Evolutionary conservation across 306 rosid genomes (phyloP).

Genomic region (Malus orientalis): DNA sequence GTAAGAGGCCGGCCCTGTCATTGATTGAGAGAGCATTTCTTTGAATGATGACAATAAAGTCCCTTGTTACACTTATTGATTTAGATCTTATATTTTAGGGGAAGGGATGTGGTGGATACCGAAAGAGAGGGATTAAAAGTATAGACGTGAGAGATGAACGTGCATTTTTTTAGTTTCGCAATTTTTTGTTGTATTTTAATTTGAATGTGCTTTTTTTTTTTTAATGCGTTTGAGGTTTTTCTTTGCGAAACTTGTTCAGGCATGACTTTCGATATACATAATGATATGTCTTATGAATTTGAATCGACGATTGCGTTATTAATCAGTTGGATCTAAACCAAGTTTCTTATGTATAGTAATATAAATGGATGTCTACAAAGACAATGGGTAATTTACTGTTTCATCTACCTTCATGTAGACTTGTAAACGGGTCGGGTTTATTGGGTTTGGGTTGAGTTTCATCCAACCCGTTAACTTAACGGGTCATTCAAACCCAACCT

Average conservation of each 20-base stretch:
- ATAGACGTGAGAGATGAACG: slow-evolving; percentile 7
- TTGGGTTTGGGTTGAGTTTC: no score
- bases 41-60: slow-evolving; percentile 37
- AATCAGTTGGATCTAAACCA: background rate
- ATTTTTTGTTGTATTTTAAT: background rate
- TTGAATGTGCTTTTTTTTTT: background rate
- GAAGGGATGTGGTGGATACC: slow-evolving; percentile 22
- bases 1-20: slow-evolving; percentile 33
- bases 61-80: slow-evolving; percentile 4
- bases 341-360: no score
- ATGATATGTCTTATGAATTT: no score
- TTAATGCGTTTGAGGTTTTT: background rate
- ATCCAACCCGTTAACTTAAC: no score
- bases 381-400: background rate
- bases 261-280: no score
- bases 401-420: background rate
- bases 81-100: slow-evolving; percentile 28
- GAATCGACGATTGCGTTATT: background rate
- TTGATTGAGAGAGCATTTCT: slow-evolving; percentile 38
- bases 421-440: no score
- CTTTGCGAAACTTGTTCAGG: no score
- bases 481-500: no score
- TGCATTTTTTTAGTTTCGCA: background rate
- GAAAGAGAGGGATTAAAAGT: slow-evolving; percentile 5
- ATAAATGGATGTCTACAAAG: background rate